These are phyloP conservation scores for Tolypocladium cylindrosporum DNA, from an alignment of 2,329 filamentous ascomycete genomes.

Conservation along the genomic window DNA sequence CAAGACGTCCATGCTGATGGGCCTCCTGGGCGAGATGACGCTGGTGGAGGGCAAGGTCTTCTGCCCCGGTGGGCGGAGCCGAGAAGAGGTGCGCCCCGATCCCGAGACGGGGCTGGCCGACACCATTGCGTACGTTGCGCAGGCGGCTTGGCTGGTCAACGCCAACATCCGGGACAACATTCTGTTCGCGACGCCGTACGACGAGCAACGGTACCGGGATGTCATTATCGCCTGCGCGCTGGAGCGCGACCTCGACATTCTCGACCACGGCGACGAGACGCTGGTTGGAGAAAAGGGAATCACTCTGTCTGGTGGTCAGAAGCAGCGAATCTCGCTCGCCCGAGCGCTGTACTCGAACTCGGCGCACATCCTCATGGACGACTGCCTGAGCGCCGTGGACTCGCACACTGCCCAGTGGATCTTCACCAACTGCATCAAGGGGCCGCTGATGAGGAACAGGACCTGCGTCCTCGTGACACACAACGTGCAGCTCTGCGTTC, in stretches of 20 bases:
- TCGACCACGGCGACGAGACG: slow-evolving; percentile 87
- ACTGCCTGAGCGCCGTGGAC: slow-evolving; percentile 93
- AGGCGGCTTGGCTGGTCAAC: slow-evolving; percentile 95
- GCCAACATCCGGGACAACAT: slow-evolving; percentile 95
- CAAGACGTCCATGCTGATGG: slow-evolving; percentile 95
- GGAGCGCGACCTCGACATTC: slow-evolving; percentile 81
- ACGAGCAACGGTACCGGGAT: slow-evolving; percentile 74
- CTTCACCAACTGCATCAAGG: slow-evolving; percentile 84
- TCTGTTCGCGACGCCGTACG: slow-evolving; percentile 70
- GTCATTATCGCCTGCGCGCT: slow-evolving; percentile 88
- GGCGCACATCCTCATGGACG: slow-evolving; percentile 81
- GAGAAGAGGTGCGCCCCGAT: slow-evolving; percentile 74
- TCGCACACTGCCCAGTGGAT: slow-evolving; percentile 98
- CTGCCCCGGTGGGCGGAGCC: slow-evolving; percentile 74
- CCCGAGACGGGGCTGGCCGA: slow-evolving; percentile 81
- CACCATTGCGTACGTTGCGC: slow-evolving; percentile 90
- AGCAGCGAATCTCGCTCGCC: slow-evolving; percentile 94
- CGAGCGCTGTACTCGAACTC: slow-evolving; percentile 94
- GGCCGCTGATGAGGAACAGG: slow-evolving; percentile 75
- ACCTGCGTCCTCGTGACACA: slow-evolving; percentile 96
- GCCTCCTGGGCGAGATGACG: slow-evolving; percentile 92
- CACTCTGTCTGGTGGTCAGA: slow-evolving; percentile 90
- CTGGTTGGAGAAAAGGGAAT: slow-evolving; percentile 96
- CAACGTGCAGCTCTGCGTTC: slow-evolving; percentile 81
- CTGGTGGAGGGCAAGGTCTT: slow-evolving; percentile 69